phyloP scores from a whole-genome alignment of 78 protist genomes.

The Dictyostelium intermedium region DNA sequence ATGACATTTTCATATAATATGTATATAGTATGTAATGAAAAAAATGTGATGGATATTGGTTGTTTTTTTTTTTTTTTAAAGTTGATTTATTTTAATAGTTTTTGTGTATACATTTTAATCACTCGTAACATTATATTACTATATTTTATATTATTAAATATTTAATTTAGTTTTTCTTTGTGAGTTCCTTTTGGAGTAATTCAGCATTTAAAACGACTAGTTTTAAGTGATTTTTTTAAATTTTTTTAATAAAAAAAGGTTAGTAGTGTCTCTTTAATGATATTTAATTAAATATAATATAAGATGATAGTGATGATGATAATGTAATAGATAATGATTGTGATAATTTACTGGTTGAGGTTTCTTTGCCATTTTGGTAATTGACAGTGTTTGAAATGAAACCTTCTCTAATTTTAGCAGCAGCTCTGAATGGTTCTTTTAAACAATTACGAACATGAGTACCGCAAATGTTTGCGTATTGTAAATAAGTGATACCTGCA shows the following conservation, averaged over 20 bases:
- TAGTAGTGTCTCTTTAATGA: background rate
- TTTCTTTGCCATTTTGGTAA: constrained; percentile 65
- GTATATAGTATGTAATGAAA: background rate
- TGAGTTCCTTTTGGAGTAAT: background rate
- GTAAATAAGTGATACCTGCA: constrained; percentile 75
- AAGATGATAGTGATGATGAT: too few species aligned
- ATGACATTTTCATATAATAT: background rate
- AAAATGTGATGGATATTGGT: background rate
- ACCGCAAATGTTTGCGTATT: constrained; percentile 62
- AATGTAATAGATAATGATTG: background rate
- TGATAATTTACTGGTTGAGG: constrained; percentile 19
- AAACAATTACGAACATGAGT: constrained; percentile 54
- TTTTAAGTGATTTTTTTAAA: background rate
- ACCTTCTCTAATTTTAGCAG: constrained; percentile 61
- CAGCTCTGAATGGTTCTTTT: constrained; percentile 77
- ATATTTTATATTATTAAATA: background rate
- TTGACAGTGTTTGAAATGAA: constrained; percentile 18
- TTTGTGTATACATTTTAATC: background rate
- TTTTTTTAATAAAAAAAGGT: background rate
- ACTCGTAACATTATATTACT: background rate
- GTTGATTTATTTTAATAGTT: background rate
- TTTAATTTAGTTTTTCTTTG: background rate
- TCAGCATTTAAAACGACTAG: background rate
- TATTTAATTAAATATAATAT: too few species aligned
- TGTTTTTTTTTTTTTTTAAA: background rate